Evolutionary conservation across 306 rosid genomes (phyloP), one percentile per base, ranked within the genome.

Genomic region (Dicorynia guianensis): DNA sequence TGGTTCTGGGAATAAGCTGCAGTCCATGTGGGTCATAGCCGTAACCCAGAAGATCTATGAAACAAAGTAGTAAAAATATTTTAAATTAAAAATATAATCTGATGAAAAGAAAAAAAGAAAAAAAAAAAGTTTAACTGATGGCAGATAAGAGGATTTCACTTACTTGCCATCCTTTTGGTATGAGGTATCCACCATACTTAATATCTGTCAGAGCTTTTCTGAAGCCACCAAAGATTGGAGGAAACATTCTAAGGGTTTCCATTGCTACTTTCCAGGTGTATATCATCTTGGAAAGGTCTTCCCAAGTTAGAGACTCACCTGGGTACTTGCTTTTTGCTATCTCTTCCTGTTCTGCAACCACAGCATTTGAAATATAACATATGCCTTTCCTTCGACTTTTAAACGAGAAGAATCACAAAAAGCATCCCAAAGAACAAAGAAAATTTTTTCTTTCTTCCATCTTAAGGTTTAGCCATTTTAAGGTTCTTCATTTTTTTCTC

Each of bases 161-260:
- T 76, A 93, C 98, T 72, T 89, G 97, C 98, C 97, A 93, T 67
- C 97, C 98, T 82, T 91, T 85, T 4, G 96, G 98, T 54, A 93
- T 89, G 42, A 80, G 57, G 75, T 88, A 89, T 44, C 88, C 96
- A 48, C 58, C 87, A 10, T 71, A 91, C 59, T 93, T 89, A 35
- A 88, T 79, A 69, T 88, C 96, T 81, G 78, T 67, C 10, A 67
- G 3, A 8, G 92, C 90, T 58, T 57, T 83, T 64, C 90, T 82
- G 79, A 91, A 86, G 69, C 85, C 69, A 66, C 91, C 91, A 68
- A 86, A 89, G 20, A 89, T 2, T 3, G 93, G 98, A 82, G 97
- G 91, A 80, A 82, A 17, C 38, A 84, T 36, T 52, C 97, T 86
- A 40, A 93, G 75, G 46, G 90, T 91, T 77, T 93, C 97, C 84